phyloP scores from a whole-genome alignment of 495 filamentous ascomycete species.

The Penicillium desertorum region DNA sequence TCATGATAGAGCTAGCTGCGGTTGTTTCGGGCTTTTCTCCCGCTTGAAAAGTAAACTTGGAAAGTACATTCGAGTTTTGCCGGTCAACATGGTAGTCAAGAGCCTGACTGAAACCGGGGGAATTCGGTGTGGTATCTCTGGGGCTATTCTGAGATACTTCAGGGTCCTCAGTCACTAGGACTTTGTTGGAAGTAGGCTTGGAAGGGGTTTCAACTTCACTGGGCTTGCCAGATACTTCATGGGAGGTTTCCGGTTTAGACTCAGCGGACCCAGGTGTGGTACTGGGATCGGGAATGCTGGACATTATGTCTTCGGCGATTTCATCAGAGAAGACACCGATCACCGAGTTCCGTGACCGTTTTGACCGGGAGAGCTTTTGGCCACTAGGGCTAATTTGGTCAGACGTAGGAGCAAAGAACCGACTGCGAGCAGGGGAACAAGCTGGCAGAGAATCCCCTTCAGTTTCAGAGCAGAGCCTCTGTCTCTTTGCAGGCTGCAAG shows the following conservation, averaged over 20 bases:
- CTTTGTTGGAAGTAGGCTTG: not conserved
- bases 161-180: not conserved
- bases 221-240: slow-evolving; percentile 11
- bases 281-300: slow-evolving; percentile 47
- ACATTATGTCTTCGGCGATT: slow-evolving; percentile 60
- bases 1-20: slow-evolving; percentile 5
- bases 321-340: slow-evolving; percentile 69
- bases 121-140: slow-evolving; percentile 17
- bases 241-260: slow-evolving; percentile 29
- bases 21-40: slow-evolving; percentile 9
- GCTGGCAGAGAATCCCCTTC: slow-evolving; percentile 43
- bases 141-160: not conserved
- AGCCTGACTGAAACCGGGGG: slow-evolving; percentile 32
- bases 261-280: slow-evolving; percentile 2
- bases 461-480: slow-evolving; percentile 57
- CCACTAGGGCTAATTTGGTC: slow-evolving; percentile 53
- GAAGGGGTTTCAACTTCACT: slow-evolving; percentile 6
- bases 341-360: slow-evolving; percentile 48
- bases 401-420: slow-evolving; percentile 52
- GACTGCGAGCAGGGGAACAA: slow-evolving; percentile 49
- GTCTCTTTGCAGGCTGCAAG: slow-evolving; percentile 57
- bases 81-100: slow-evolving; percentile 39
- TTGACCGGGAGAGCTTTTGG: slow-evolving; percentile 44
- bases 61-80: slow-evolving; percentile 38
- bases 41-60: slow-evolving; percentile 37